A percentile compares a stretch with the other conserved stretches of the same genome.
Conservation (phyloP, 2,329 filamentous ascomycete species). For the Fonsecaea multimorphosa region DNA sequence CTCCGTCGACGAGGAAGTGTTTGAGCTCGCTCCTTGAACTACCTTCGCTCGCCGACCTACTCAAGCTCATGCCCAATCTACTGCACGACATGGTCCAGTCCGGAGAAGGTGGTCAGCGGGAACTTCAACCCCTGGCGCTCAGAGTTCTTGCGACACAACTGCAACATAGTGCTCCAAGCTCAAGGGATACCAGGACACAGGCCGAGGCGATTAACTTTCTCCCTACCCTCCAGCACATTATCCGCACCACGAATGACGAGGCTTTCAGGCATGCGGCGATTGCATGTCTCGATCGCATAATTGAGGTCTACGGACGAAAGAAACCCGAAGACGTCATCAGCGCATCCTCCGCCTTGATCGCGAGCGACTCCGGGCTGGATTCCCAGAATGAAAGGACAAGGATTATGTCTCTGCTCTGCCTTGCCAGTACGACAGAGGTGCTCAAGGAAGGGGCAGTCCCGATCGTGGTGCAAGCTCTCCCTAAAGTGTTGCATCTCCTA, state of each 20-base stretch:
- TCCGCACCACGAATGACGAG: slow-evolving; percentile 73
- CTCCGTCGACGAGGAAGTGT: slow-evolving; percentile 64
- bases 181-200: slow-evolving; percentile 58
- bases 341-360: slow-evolving; percentile 75
- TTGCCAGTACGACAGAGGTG: slow-evolving; percentile 88
- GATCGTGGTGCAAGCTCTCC: slow-evolving; percentile 76
- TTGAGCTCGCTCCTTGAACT: slow-evolving; percentile 82
- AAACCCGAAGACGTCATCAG: slow-evolving; percentile 76
- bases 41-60: slow-evolving; percentile 84
- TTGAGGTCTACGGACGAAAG: slow-evolving; percentile 94
- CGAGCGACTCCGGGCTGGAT: slow-evolving; percentile 50
- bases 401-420: slow-evolving; percentile 68
- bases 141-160: slow-evolving; percentile 81
- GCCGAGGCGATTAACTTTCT: slow-evolving; percentile 64
- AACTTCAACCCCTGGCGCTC: slow-evolving; percentile 76
- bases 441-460: slow-evolving; percentile 85
- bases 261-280: slow-evolving; percentile 84
- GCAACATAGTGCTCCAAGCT: slow-evolving; percentile 68
- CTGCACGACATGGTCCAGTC: slow-evolving; percentile 70
- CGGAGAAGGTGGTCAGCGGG: slow-evolving; percentile 62
- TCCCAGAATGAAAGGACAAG: slow-evolving; percentile 30
- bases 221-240: slow-evolving; percentile 75
- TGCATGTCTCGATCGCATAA: slow-evolving; percentile 87
- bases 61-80: slow-evolving; percentile 83
- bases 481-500: slow-evolving; percentile 74